Percentiles rank a stretch among this genome's conserved stretches.
These are phyloP conservation scores for Recurvomyces mirabilis DNA, from an alignment of 495 filamentous ascomycete species.

Conservation along the genomic window DNA sequence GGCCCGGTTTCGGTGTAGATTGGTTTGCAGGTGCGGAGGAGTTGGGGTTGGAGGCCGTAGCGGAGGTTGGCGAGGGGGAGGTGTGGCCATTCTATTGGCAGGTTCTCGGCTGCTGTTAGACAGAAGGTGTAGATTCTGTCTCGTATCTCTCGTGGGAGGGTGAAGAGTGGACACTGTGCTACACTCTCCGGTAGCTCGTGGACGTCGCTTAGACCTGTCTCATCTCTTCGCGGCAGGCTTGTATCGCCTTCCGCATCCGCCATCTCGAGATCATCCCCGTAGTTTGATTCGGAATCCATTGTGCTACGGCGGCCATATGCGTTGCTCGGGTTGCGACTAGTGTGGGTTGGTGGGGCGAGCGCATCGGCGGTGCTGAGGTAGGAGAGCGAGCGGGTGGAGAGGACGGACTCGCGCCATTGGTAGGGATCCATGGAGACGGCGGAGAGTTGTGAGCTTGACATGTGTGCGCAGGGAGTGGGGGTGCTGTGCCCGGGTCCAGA, in stretches of 20 bases:
- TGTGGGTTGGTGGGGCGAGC: slow-evolving; percentile 7
- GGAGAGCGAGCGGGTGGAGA: slow-evolving; percentile 23
- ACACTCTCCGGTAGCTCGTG: slow-evolving; percentile 16
- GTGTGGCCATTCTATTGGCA: slow-evolving; percentile 12
- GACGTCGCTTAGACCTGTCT: slow-evolving; percentile 1
- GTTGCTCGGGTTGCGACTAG: slow-evolving; percentile 4
- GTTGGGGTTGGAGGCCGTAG: slow-evolving; percentile 22
- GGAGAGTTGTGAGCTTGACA: slow-evolving; percentile 6
- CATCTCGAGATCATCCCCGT: slow-evolving; percentile 14
- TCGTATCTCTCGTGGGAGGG: slow-evolving; percentile 30
- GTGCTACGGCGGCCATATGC: slow-evolving; percentile 8
- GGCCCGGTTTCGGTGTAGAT: slow-evolving; percentile 28
- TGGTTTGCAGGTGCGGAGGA: slow-evolving; percentile 27
- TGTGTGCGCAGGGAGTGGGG: too few relatives aligned
- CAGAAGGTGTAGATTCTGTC: slow-evolving; percentile 30
- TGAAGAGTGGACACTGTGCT: slow-evolving; percentile 24
- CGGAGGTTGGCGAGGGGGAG: neutral
- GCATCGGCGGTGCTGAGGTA: slow-evolving; percentile 17
- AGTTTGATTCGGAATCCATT: slow-evolving; percentile 5
- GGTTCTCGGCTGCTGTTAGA: slow-evolving; percentile 14
- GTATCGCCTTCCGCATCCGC: neutral
- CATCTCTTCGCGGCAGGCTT: neutral
- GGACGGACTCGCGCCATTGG: slow-evolving; percentile 19
- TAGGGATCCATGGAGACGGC: slow-evolving; percentile 10
- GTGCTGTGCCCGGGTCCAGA: too few relatives aligned